Evolutionary conservation across 257 asterid species (phyloP).

Genomic region (Lavandula angustifolia): DNA sequence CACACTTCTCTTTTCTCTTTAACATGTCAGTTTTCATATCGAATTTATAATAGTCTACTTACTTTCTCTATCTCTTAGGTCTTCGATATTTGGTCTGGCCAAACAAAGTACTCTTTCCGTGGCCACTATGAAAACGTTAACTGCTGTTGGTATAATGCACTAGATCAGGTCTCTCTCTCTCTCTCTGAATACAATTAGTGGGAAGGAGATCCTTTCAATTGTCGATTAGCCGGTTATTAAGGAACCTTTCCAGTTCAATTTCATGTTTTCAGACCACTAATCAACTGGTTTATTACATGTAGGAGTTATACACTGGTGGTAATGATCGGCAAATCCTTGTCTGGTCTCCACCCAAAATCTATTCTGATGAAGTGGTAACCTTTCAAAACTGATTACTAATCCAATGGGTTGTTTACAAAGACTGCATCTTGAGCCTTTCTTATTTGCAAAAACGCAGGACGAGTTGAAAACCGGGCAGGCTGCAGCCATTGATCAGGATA

Average conservation of each 20-base stretch:
- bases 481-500: constrained; percentile 59
- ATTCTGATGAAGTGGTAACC: constrained; percentile 58
- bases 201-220: background rate
- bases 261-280: constrained; percentile 16
- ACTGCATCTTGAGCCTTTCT: constrained; percentile 11
- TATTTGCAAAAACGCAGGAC: constrained; percentile 48
- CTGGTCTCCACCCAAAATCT: constrained; percentile 72
- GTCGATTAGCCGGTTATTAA: background rate
- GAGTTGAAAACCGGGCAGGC: constrained; percentile 49
- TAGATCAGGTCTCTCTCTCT: constrained; percentile 65
- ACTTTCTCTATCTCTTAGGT: constrained; percentile 51
- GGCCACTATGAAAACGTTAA: constrained; percentile 89
- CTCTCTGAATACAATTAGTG: background rate
- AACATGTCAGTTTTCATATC: constrained; percentile 11
- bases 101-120: constrained; percentile 59
- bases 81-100: constrained; percentile 92
- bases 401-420: background rate
- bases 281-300: constrained; percentile 18
- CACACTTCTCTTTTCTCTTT: constrained; percentile 11
- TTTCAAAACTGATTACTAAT: background rate
- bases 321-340: constrained; percentile 86
- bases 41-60: constrained; percentile 2
- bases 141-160: constrained; percentile 83
- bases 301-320: constrained; percentile 86
- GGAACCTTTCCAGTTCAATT: constrained; percentile 3